Base-by-base conservation (phyloP, 768 basidiomycete genomes). In the Tylopilus rubrobrunneus region DNA sequence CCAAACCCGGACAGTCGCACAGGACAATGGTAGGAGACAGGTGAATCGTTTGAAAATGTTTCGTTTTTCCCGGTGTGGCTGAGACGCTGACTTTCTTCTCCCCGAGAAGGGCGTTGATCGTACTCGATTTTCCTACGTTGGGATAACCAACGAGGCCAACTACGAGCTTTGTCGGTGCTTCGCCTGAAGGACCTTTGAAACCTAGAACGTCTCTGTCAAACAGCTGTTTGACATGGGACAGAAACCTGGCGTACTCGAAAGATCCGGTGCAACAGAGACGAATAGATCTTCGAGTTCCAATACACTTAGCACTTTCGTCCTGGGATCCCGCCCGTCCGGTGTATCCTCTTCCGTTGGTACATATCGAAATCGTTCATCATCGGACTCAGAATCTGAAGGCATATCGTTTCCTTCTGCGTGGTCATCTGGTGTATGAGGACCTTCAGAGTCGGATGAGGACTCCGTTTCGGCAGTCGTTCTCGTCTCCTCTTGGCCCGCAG, bases 41-140 rank as follows among this genome's bases (percentile, higher is more conserved):
- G 63, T 92, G 84, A 62, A 98, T 94, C 0, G 97, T 98, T 71
- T 99, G 97, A 74, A 98, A 98, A 71, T 99, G 96, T 67, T 99
- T 99, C 14, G 97, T 99, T 74, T 98, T 91, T 57, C 97, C 97
- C 0, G 97, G 97, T 0, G 97, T 99, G 0, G 96, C 86, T 5
- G 96, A 98, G 27, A 99, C 97, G 66, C 93, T 97, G 58, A 99
- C 97, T 78, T 91, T 93, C 76, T 97, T 96, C 68, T 93, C 89
- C 36, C 96, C 97, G 6, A 99, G 78, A 7, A 99, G 79, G 7
- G 96, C 89, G 68, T 99, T 99, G 64, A 99, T 95, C 6, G 97
- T 94, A 56, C 92, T 95, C 0, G 96, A 98, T 72, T 99, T 99
- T 15, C 97, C 97, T 23, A 98, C 96, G 65, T 99, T 99, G 0